Conservation (phyloP, 768 basidiomycete genomes). For the Mycena polygramma region DNA sequence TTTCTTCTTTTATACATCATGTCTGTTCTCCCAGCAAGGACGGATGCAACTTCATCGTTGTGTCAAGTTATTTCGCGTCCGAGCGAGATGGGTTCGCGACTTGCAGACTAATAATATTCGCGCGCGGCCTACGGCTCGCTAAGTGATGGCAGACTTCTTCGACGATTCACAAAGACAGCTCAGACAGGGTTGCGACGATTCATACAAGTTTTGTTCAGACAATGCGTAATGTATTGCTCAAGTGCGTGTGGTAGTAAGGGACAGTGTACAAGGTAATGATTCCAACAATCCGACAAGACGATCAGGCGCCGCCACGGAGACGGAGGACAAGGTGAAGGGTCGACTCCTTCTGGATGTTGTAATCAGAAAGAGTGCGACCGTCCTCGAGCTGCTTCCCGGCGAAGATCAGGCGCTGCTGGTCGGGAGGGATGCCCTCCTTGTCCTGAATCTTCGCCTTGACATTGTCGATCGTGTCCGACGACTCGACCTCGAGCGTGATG, state of each 20-base stretch:
- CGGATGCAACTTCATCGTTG: no score
- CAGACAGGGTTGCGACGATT: no score
- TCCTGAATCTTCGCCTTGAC: conserved; percentile 86
- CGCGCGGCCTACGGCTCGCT: no score
- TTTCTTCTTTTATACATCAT: no score
- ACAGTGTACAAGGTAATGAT: conserved; percentile 9
- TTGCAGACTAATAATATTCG: no score
- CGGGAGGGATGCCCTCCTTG: conserved; percentile 85
- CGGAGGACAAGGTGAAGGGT: conserved; percentile 74
- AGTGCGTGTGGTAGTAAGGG: conserved; percentile 13
- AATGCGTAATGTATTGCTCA: neutral
- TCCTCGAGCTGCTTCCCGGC: conserved; percentile 87
- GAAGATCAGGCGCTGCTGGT: conserved; percentile 85
- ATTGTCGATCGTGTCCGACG: conserved; percentile 82
- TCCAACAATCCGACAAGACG: conserved; percentile 3
- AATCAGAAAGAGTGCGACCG: conserved; percentile 82
- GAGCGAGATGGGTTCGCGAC: no score
- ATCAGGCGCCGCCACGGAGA: conserved; percentile 71
- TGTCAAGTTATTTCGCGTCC: no score
- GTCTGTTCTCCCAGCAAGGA: no score
- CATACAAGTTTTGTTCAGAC: conserved; percentile 4
- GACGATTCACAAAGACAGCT: no score
- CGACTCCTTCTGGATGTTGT: conserved; percentile 82
- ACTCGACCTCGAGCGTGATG: conserved; percentile 82
- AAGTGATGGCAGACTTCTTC: no score